Evolutionary conservation across 2,329 filamentous ascomycete species (phyloP).

Genomic region (Colletotrichum sp.): DNA sequence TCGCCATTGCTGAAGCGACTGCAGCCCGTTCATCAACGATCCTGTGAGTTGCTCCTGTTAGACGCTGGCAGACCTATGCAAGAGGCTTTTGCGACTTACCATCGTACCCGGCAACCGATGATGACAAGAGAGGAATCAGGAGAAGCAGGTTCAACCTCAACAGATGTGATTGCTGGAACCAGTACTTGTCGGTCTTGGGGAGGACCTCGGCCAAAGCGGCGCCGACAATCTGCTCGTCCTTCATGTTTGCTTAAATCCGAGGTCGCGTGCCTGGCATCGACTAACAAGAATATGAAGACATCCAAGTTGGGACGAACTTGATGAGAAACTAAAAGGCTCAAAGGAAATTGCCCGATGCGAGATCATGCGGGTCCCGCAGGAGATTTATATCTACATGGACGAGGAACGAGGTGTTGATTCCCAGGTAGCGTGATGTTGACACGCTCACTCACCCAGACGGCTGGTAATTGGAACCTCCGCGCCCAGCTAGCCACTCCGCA

Average conservation of each 20-base stretch:
- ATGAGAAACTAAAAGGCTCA: not conserved
- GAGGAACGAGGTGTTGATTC: not conserved
- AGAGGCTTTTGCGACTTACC: not conserved
- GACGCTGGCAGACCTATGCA: not conserved
- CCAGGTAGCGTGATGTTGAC: not conserved
- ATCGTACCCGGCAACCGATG: conserved; percentile 13
- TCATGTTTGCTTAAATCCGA: not conserved
- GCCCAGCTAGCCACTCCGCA: not conserved
- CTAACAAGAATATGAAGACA: not conserved
- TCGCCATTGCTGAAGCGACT: conserved; percentile 39
- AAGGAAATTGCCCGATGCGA: not conserved
- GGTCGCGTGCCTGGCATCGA: not conserved
- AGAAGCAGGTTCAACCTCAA: conserved; percentile 48
- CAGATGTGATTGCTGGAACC: conserved; percentile 49
- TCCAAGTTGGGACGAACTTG: not conserved
- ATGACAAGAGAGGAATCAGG: conserved; percentile 36
- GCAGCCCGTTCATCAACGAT: conserved; percentile 44
- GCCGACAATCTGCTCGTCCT: conserved; percentile 29
- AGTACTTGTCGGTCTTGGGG: conserved; percentile 42
- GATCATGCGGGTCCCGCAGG: not conserved
- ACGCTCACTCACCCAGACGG: not conserved
- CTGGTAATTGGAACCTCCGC: not conserved
- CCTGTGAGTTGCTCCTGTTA: conserved; percentile 21
- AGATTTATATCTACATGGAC: not conserved
- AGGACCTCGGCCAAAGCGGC: conserved; percentile 34